Evolutionary conservation across 768 basidiomycete species (phyloP), one percentile per base, ranked within the genome.

Genomic region (Trametes coccinea): DNA sequence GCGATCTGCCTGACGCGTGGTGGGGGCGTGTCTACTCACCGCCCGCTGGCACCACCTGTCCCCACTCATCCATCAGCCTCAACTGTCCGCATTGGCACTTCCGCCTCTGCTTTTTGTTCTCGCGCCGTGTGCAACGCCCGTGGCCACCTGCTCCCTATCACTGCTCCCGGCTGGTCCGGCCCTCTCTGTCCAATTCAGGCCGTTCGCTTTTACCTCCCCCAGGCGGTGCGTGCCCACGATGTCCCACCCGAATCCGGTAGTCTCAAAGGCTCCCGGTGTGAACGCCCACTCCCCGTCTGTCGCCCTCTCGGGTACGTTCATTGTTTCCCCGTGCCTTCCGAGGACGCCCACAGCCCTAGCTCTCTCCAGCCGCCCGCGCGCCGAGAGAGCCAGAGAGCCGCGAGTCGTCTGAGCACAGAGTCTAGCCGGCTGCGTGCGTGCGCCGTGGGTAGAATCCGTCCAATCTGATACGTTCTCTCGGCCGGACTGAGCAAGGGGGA

Each of bases 201-300:
- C 58, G 27, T 59, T 67, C 60, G 66, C 64, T 66, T 71, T 63
- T 59, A 46, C 54, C 57, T 50, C 27, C 61, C 14, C 13, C 43
- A 8, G 52, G 54, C 53, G 43, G 47, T 53, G 53, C 53, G 47
- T 53, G 53, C 49, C 62, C 52, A 56, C 54, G 53, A 8, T 57
- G 45, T 33, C 22, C 52, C 30, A 50, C 39, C 61, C 64, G 10
- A 41, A 58, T 64, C 34, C 55, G 71, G 71, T 63, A 72, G 66
- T 55, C 56, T 70, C 61, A 70, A 72, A 72, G 71, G 69, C 60
- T 37, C 14, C 44, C 52, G 58, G 63, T 60, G 63, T 56, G 63
- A 60, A 61, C 52, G 44, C 34, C 8, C 45, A 22, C 22, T 22
- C 22, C 22, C 22, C 22, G 22, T 22, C 22, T 1, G 22, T 22